Conservation (phyloP, 176 grass and related monocot species). For the Raddia distichophylla region DNA sequence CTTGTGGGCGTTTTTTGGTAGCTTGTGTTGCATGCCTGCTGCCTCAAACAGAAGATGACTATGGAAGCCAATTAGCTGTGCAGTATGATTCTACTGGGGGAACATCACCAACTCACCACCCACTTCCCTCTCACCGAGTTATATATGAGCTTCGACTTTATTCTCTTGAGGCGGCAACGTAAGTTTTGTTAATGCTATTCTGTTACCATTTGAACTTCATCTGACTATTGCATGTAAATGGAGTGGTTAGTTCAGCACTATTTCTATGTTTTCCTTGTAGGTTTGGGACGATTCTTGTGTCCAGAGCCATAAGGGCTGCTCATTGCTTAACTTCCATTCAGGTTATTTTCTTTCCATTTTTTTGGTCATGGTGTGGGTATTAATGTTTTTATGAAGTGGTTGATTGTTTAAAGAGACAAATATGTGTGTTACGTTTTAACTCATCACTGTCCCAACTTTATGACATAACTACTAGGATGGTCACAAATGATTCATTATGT, state of each 20-base stretch:
- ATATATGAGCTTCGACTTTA: conserved; percentile 99
- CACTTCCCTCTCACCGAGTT: conserved; percentile 85
- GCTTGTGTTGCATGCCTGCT: conserved; percentile 96
- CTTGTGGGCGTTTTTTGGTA: conserved; percentile 93
- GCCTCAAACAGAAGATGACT: conserved; percentile 85
- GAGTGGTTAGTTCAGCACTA: conserved; percentile 18
- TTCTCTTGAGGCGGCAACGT: conserved; percentile 92
- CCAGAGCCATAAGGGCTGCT: conserved; percentile 90
- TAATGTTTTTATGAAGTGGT: too few relatives aligned
- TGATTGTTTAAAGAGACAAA: too few relatives aligned
- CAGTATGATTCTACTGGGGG: conserved; percentile 74
- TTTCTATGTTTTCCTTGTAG: conserved; percentile 51
- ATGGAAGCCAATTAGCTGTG: conserved; percentile 61
- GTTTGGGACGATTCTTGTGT: conserved; percentile 79
- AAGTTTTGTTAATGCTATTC: conserved; percentile 36
- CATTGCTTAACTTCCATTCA: conserved; percentile 99
- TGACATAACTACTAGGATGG: neutral
- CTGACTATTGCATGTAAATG: conserved; percentile 20
- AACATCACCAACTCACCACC: conserved; percentile 92
- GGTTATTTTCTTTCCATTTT: conserved; percentile 51
- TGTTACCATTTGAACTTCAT: neutral
- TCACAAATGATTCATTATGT: neutral
- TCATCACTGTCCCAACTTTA: neutral
- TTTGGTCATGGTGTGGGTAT: too few relatives aligned
- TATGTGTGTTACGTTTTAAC: too few relatives aligned